Evolutionary conservation across 2,329 filamentous ascomycete genomes (phyloP).

Genomic region (Blastomyces parvus): DNA sequence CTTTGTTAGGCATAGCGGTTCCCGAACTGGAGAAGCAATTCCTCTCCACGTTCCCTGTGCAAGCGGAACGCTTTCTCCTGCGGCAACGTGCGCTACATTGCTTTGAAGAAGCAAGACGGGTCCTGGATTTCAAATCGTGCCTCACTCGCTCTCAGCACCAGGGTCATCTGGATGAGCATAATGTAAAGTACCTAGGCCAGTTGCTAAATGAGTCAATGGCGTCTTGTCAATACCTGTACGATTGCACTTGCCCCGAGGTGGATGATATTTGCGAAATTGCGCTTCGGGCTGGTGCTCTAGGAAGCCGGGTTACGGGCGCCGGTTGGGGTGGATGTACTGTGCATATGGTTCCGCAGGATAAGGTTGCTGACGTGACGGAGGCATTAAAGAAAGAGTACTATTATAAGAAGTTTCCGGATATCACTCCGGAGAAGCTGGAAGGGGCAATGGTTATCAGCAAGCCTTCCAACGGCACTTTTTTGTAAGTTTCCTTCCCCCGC

Average conservation of each 20-base stretch:
- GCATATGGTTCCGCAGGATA: constrained; percentile 77
- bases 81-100: constrained; percentile 84
- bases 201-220: constrained; percentile 84
- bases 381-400: constrained; percentile 80
- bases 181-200: constrained; percentile 62
- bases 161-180: constrained; percentile 46
- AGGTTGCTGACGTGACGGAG: constrained; percentile 65
- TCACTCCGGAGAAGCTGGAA: constrained; percentile 61
- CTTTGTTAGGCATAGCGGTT: constrained; percentile 58
- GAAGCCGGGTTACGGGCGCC: constrained; percentile 78
- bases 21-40: constrained; percentile 65
- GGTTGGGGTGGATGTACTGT: constrained; percentile 97
- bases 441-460: constrained; percentile 81
- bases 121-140: constrained; percentile 70
- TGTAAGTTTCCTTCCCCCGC: constrained; percentile 23
- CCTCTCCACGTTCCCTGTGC: constrained; percentile 80
- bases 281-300: constrained; percentile 66
- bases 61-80: constrained; percentile 78
- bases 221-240: constrained; percentile 77
- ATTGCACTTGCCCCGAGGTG: constrained; percentile 88
- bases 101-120: constrained; percentile 77
- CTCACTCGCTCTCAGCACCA: constrained; percentile 48
- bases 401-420: constrained; percentile 56
- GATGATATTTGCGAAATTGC: constrained; percentile 80
- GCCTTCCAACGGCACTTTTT: constrained; percentile 46